Base-by-base conservation (phyloP, 176 grass and related monocot species). In the Triticum timopheevii region DNA sequence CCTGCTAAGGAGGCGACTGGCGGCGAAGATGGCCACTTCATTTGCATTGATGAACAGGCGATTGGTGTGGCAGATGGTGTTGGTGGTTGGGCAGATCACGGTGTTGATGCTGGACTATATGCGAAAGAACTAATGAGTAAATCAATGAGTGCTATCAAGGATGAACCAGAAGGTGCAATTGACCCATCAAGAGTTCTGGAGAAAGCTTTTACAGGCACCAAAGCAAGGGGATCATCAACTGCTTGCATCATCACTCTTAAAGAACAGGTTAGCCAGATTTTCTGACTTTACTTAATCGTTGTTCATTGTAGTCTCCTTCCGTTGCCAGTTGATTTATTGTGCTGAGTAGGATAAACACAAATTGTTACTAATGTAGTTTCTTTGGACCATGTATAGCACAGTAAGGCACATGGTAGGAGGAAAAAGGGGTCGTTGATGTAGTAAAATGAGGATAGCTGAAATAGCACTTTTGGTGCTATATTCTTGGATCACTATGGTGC, bases 21-120 rank as follows among this genome's bases (percentile, higher is more conserved):
- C 74, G 97, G 97, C 35, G 97, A 99, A 52, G 97, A 99, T 88
- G 97, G 94, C 12, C 94, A 99, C 88, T 99, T 99, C 56, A 96
- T 99, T 71, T 97, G 92, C 62, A 33, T 40, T 35, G 92, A 96
- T 80, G 90, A 90, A 4, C 92, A 91, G n/a, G 92, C 88, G 4
- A 96, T 99, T 80, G 97, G 97, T 10, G 94, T 99, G 49, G 97
- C 97, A 65, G 97, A 99, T 72, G 97, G 97, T 72, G 97, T 99
- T 68, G 97, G 97, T 83, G 97, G 97, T 56, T 99, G 97, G 97
- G 94, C 94, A 74, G 90, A 99, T 77, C 87, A 87, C 11, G 97
- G 97, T 56, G 52, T 99, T 86, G 87, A 99, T 87, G 82, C 97
- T 73, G 97, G 97, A 83, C 67, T 90, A 54, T 99, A 99, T 90